These are phyloP conservation scores for Sphaerosporella brunnea DNA, from an alignment of 495 filamentous ascomycete species.

Conservation along the genomic window DNA sequence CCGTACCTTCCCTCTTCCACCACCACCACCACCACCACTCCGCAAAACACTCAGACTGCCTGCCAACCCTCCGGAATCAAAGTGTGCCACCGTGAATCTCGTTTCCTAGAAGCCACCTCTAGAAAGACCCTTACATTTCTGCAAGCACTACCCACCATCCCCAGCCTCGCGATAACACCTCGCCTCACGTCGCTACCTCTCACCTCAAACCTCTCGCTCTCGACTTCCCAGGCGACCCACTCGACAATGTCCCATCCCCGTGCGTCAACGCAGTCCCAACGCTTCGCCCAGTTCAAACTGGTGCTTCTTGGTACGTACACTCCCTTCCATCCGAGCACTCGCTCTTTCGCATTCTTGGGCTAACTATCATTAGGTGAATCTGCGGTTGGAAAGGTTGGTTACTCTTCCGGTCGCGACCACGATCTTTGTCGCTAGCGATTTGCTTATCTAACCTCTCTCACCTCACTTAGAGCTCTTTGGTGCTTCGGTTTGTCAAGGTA, in stretches of 20 bases:
- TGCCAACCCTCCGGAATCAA: too few relatives aligned
- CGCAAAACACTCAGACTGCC: too few relatives aligned
- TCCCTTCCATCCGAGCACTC: not conserved
- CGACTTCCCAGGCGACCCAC: not conserved
- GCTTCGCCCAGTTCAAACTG: constrained; percentile 98
- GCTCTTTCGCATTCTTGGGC: constrained; percentile 23
- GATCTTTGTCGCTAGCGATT: constrained; percentile 7
- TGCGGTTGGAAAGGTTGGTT: constrained; percentile 81
- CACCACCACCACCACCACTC: too few relatives aligned
- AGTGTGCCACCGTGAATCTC: too few relatives aligned
- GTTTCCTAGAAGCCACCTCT: too few relatives aligned
- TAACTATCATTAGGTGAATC: constrained; percentile 62
- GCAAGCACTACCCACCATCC: too few relatives aligned
- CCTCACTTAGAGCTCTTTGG: constrained; percentile 77
- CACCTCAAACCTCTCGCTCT: not conserved
- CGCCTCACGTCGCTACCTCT: not conserved
- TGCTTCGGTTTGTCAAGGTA: constrained; percentile 95
- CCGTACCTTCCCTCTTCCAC: too few relatives aligned
- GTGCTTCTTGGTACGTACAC: constrained; percentile 64
- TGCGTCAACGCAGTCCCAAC: constrained; percentile 29
- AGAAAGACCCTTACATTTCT: too few relatives aligned
- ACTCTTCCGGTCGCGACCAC: constrained; percentile 5
- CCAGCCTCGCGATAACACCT: too few relatives aligned
- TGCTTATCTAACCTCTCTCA: constrained; percentile 31
- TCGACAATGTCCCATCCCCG: constrained; percentile 23